These are phyloP conservation scores for Nicotiana obtusifolia DNA, from an alignment of 257 asterid genomes.

Conservation along the genomic window DNA sequence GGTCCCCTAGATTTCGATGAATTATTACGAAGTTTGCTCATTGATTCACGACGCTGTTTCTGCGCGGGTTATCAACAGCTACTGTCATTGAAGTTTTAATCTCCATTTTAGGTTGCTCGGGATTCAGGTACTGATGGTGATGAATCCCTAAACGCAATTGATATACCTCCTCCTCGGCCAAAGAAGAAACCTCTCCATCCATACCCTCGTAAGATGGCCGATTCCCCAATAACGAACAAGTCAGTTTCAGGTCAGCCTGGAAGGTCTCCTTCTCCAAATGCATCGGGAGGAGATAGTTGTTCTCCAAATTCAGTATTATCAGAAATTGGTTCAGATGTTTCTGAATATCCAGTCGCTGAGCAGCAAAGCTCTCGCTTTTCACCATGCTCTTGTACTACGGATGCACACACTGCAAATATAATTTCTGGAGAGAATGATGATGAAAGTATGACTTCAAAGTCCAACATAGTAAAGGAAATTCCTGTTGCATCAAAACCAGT, in stretches of 20 bases:
- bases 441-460: slow-evolving; percentile 32
- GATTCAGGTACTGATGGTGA: slow-evolving; percentile 49
- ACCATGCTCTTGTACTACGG: slow-evolving; percentile 41
- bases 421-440: slow-evolving; percentile 27
- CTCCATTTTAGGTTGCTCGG: slow-evolving; percentile 35
- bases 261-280: slow-evolving; percentile 23
- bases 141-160: slow-evolving; percentile 42
- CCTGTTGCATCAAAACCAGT: slow-evolving; percentile 23
- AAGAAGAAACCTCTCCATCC: slow-evolving; percentile 84
- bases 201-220: slow-evolving; percentile 67
- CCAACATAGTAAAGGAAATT: slow-evolving; percentile 27
- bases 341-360: slow-evolving; percentile 35
- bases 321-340: slow-evolving; percentile 36
- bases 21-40: background rate
- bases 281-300: slow-evolving; percentile 33
- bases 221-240: slow-evolving; percentile 15
- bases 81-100: slow-evolving; percentile 5
- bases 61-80: background rate
- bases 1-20: background rate
- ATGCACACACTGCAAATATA: slow-evolving; percentile 37
- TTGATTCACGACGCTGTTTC: background rate
- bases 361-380: slow-evolving; percentile 40
- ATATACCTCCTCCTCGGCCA: slow-evolving; percentile 94
- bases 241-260: slow-evolving; percentile 24
- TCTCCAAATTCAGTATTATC: slow-evolving; percentile 83